phyloP scores from a whole-genome alignment of 169 alveolate genomes.

The Plasmodium vivax region DNA sequence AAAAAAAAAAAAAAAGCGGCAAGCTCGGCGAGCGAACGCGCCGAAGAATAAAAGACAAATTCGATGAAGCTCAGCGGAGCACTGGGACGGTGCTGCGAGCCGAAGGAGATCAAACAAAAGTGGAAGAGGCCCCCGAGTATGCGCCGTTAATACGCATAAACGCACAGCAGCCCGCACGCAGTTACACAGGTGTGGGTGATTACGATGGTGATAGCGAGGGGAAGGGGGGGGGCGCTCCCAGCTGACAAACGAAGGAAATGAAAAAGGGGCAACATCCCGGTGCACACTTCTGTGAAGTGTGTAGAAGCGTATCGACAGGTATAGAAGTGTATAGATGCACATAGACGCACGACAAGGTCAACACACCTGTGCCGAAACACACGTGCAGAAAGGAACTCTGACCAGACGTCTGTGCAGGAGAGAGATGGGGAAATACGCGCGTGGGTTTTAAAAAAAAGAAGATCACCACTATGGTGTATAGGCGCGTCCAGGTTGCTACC shows the following conservation, averaged over 20 bases:
- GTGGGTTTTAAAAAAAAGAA: neutral
- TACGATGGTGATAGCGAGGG: neutral
- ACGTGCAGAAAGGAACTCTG: neutral
- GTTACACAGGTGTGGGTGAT: neutral
- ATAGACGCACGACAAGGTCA: neutral
- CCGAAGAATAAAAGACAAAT: neutral
- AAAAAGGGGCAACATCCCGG: neutral
- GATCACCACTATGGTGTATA: neutral
- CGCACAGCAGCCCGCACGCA: neutral
- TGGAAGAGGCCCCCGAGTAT: neutral
- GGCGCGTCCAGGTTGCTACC: neutral
- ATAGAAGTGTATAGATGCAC: too few species aligned
- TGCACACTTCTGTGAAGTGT: neutral
- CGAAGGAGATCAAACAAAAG: neutral
- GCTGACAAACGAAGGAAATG: neutral
- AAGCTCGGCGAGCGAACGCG: neutral
- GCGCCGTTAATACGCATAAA: neutral
- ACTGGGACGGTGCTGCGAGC: neutral
- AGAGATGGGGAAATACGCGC: neutral
- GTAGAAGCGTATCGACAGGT: neutral
- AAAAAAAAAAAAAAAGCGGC: neutral
- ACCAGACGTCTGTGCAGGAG: neutral
- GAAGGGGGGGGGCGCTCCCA: neutral
- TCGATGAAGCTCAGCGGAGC: neutral
- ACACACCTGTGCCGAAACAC: neutral